phyloP scores from a whole-genome alignment of 2,329 filamentous ascomycete species.

The Pseudohalonectria lignicola region DNA sequence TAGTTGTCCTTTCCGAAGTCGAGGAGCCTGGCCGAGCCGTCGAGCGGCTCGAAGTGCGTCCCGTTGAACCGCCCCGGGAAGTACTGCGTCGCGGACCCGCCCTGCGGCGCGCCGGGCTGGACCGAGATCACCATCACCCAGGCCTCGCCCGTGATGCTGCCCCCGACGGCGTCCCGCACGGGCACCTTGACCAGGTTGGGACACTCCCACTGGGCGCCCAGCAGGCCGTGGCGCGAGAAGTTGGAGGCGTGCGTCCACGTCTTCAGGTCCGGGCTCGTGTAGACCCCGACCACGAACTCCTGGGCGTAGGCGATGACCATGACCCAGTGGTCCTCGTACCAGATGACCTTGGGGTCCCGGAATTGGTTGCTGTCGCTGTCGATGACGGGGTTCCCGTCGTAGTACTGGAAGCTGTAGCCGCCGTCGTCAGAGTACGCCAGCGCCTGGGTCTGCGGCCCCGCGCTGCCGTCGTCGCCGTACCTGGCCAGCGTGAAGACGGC shows the following conservation, averaged over 20 bases:
- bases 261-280: constrained; percentile 46
- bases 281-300: constrained; percentile 49
- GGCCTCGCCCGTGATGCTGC: constrained; percentile 20
- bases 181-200: constrained; percentile 50
- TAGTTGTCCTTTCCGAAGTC: constrained; percentile 43
- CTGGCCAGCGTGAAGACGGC: constrained; percentile 37
- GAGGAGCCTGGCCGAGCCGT: constrained; percentile 26
- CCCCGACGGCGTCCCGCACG: constrained; percentile 17
- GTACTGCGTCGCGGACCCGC: constrained; percentile 44
- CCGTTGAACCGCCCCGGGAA: constrained; percentile 52
- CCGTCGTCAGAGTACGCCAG: constrained; percentile 52
- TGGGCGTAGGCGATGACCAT: constrained; percentile 42
- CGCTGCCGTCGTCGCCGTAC: constrained; percentile 22
- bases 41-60: constrained; percentile 42
- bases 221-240: constrained; percentile 39
- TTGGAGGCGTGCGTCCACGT: constrained; percentile 48
- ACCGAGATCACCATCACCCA: constrained; percentile 39
- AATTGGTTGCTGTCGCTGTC: constrained; percentile 42
- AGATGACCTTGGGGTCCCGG: constrained; percentile 55
- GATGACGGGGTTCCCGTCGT: constrained; percentile 49
- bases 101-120: constrained; percentile 45
- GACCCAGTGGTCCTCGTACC: constrained; percentile 45
- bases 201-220: constrained; percentile 50
- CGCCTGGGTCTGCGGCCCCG: constrained; percentile 39
- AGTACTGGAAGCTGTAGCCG: constrained; percentile 51